Percentiles rank a stretch among this genome's conserved stretches.
Conservation (phyloP, 805 yeast genomes). For the Pichia occidentalis region DNA sequence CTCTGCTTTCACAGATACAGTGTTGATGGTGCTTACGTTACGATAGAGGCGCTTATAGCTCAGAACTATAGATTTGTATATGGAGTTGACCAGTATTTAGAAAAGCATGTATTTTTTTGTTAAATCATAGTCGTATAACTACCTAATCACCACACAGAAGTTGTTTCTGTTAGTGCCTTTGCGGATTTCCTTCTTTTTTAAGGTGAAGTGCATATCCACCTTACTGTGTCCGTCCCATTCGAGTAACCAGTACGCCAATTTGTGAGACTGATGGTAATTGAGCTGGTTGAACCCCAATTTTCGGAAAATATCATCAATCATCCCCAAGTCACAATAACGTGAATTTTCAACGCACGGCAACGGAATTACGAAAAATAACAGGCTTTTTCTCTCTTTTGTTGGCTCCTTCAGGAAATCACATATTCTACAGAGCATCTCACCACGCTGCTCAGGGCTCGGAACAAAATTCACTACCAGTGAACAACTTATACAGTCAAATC, state of each 20-base stretch:
- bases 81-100: not conserved
- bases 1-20: conserved; percentile 25
- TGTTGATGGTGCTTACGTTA: conserved; percentile 14
- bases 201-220: conserved; percentile 12
- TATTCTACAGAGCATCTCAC: conserved; percentile 66
- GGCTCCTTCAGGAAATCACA: conserved; percentile 46
- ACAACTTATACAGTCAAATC: conserved; percentile 66
- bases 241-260: conserved; percentile 68
- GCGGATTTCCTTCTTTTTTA: conserved; percentile 43
- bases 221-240: conserved; percentile 35
- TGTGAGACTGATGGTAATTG: conserved; percentile 52
- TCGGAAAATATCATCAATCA: conserved; percentile 2
- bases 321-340: conserved; percentile 47
- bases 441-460: conserved; percentile 62
- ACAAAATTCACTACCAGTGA: conserved; percentile 88
- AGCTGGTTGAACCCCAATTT: conserved; percentile 58
- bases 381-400: conserved; percentile 21
- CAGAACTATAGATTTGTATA: too few species aligned
- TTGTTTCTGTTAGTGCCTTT: conserved; percentile 62
- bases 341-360: conserved; percentile 82
- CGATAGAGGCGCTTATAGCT: too few species aligned
- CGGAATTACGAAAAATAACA: conserved; percentile 77
- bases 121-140: not conserved
- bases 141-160: conserved; percentile 45
- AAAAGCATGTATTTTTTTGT: not conserved